Evolutionary conservation across 345 rosid species (phyloP).

Genomic region (Citrus cavaleriei): DNA sequence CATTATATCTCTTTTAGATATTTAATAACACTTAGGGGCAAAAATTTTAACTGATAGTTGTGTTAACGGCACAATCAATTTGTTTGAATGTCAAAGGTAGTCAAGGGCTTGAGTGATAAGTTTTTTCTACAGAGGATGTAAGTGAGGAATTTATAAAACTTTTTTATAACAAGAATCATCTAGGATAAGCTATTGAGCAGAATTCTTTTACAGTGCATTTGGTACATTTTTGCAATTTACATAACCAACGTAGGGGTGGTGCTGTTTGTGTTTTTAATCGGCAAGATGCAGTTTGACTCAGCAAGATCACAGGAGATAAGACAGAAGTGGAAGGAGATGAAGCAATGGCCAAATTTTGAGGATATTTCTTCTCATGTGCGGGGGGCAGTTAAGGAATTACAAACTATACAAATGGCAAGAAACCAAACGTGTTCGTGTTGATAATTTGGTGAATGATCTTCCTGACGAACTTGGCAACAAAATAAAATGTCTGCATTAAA

Average conservation of each 20-base stretch:
- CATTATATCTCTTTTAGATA: too few relatives aligned
- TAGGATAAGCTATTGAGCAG: too few relatives aligned
- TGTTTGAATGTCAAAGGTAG: too few relatives aligned
- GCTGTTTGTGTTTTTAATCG: neutral
- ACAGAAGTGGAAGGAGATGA: neutral
- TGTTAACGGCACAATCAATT: too few relatives aligned
- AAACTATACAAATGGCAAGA: conserved; percentile 23
- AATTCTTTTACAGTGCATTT: neutral
- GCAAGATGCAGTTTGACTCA: neutral
- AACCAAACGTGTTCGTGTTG: conserved; percentile 65
- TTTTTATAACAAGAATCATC: too few relatives aligned
- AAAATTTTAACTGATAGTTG: too few relatives aligned
- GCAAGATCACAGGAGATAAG: neutral
- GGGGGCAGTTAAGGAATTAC: neutral
- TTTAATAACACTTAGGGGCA: too few relatives aligned
- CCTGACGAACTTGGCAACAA: conserved; percentile 74
- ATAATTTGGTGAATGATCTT: conserved; percentile 50
- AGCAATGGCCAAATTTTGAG: neutral
- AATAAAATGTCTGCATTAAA: conserved; percentile 68
- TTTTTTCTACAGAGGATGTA: too few relatives aligned
- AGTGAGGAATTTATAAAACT: too few relatives aligned
- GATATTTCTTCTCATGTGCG: neutral
- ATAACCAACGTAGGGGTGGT: neutral
- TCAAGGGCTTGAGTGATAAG: too few relatives aligned
- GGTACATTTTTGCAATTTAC: conserved; percentile 2